Conservation (phyloP, 192 early-diverging fungal species). For the Backusella morwellensis region DNA sequence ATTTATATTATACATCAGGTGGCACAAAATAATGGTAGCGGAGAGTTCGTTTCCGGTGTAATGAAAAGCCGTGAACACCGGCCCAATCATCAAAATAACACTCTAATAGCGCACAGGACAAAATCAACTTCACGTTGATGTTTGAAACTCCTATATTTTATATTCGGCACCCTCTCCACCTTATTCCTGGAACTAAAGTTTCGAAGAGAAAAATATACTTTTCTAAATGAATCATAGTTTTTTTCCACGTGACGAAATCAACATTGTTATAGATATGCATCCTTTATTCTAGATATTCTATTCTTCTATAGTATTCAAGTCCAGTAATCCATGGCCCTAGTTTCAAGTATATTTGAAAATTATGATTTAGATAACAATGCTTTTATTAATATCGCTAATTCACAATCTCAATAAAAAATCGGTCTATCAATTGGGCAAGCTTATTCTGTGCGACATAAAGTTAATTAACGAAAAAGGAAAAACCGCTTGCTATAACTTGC, state of each 20-base stretch:
- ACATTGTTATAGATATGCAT: neutral
- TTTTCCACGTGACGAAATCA: neutral
- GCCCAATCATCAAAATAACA: neutral
- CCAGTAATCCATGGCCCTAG: neutral
- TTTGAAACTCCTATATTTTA: neutral
- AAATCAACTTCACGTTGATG: neutral
- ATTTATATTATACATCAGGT: conserved; percentile 2
- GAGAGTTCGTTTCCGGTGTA: neutral
- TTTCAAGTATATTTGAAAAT: neutral
- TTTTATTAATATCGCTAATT: neutral
- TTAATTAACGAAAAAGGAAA: neutral
- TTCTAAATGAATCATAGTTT: neutral
- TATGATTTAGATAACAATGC: neutral
- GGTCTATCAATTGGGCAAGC: neutral
- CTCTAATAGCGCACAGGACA: neutral
- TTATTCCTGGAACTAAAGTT: neutral
- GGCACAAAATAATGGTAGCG: conserved; percentile 1
- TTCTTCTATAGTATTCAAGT: neutral
- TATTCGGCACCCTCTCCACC: conserved; percentile 2
- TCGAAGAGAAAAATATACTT: neutral
- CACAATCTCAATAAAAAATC: neutral
- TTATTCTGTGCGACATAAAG: neutral
- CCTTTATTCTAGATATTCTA: neutral
- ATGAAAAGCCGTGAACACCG: neutral
- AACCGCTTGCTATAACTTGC: neutral